A percentile compares a stretch with the other conserved stretches of the same genome.
Conservation (phyloP, 805 yeast genomes). For the Saccharomycopsis sp. region DNA sequence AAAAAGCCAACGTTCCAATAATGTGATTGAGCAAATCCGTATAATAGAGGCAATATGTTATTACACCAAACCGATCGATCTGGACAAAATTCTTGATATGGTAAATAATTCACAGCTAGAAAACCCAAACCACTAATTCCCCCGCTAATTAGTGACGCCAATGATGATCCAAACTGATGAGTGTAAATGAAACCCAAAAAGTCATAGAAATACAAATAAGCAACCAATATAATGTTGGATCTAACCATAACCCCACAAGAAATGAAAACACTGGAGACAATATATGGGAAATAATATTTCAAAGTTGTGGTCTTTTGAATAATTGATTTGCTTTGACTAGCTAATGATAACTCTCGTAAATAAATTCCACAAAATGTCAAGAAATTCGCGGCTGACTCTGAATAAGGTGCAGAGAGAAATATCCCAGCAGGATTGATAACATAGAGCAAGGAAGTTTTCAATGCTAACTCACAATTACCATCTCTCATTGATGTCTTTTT, state of each 20-base stretch:
- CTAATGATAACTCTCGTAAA: constrained; percentile 31
- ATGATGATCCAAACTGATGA: constrained; percentile 22
- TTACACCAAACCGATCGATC: constrained; percentile 75
- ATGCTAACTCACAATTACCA: constrained; percentile 26
- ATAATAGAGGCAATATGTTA: constrained; percentile 47
- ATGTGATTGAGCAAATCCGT: constrained; percentile 61
- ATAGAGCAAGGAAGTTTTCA: constrained; percentile 39
- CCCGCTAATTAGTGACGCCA: constrained; percentile 48
- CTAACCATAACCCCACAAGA: constrained; percentile 57
- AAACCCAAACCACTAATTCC: constrained; percentile 41
- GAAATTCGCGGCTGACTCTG: constrained; percentile 67
- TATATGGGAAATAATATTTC: constrained; percentile 28
- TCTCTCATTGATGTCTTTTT: constrained; percentile 24
- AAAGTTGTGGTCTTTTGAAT: not conserved
- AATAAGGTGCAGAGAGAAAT: constrained; percentile 64
- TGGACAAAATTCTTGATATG: constrained; percentile 61
- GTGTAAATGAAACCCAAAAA: constrained; percentile 27
- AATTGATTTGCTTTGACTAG: not conserved
- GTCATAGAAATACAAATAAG: constrained; percentile 59
- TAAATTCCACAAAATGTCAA: constrained; percentile 51
- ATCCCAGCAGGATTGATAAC: constrained; percentile 74
- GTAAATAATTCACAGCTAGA: constrained; percentile 40
- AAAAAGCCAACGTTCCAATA: constrained; percentile 87
- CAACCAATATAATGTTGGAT: constrained; percentile 71
- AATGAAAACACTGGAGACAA: constrained; percentile 47